These are phyloP conservation scores for Chytriomyces hyalinus DNA, from an alignment of 192 early-diverging fungal genomes.

Conservation along the genomic window DNA sequence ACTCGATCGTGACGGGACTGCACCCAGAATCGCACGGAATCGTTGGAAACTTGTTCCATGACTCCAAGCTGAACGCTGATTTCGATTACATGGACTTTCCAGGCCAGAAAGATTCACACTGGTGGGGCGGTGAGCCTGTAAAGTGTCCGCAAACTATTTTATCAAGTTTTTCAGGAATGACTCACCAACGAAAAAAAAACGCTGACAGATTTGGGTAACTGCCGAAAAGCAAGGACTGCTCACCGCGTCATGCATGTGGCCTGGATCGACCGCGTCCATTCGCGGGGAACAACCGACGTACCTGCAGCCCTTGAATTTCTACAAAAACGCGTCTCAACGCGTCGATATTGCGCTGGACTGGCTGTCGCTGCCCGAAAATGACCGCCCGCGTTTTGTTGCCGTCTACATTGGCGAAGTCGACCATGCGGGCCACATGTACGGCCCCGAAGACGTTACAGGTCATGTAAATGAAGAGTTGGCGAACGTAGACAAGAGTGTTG, in stretches of 20 bases:
- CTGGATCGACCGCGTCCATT: slow-evolving; percentile 67
- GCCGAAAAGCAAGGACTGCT: slow-evolving; percentile 69
- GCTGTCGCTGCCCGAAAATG: slow-evolving; percentile 74
- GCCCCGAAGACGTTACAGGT: slow-evolving; percentile 59
- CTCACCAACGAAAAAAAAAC: no score
- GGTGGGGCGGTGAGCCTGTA: slow-evolving; percentile 89
- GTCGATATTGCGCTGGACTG: slow-evolving; percentile 69
- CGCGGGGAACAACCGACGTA: slow-evolving; percentile 67
- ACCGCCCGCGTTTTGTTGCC: slow-evolving; percentile 74
- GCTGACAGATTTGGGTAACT: slow-evolving; percentile 73
- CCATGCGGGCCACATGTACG: slow-evolving; percentile 71
- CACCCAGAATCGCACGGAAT: slow-evolving; percentile 93
- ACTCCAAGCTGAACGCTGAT: slow-evolving; percentile 66
- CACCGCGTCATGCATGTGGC: slow-evolving; percentile 88
- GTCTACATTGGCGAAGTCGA: slow-evolving; percentile 84
- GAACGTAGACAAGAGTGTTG: slow-evolving; percentile 67
- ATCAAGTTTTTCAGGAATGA: no score
- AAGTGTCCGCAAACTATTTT: no score
- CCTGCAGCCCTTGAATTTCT: slow-evolving; percentile 57
- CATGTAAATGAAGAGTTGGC: slow-evolving; percentile 62
- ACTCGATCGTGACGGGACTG: slow-evolving; percentile 81
- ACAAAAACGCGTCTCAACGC: slow-evolving; percentile 56
- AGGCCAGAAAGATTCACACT: slow-evolving; percentile 67
- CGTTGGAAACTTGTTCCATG: slow-evolving; percentile 85
- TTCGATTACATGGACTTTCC: slow-evolving; percentile 78